A percentile compares a stretch with the other conserved stretches of the same genome.
Conservation (phyloP, 306 rosid genomes). For the Pachyrhizus erosus region DNA sequence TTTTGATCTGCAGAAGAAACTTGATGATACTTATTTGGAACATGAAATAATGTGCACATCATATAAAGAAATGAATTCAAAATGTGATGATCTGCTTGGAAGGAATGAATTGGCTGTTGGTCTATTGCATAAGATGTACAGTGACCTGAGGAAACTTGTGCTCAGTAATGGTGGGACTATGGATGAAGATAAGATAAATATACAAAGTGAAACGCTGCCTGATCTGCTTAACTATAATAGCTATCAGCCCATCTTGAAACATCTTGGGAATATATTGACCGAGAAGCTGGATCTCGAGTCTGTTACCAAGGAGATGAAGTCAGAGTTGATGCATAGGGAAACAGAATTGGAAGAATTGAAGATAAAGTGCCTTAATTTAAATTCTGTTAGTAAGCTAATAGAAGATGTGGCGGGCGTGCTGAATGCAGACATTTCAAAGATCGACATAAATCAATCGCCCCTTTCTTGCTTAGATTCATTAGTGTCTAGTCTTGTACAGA, state of each 20-base stretch:
- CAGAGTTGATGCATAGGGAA: slow-evolving; percentile 64
- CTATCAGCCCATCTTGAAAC: slow-evolving; percentile 61
- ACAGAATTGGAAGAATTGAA: slow-evolving; percentile 68
- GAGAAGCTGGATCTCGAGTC: slow-evolving; percentile 70
- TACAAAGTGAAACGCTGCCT: slow-evolving; percentile 52
- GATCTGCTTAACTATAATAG: slow-evolving; percentile 68
- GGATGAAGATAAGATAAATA: slow-evolving; percentile 55
- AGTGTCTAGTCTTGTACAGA: slow-evolving; percentile 74
- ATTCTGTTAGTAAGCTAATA: slow-evolving; percentile 64
- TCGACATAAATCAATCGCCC: slow-evolving; percentile 50
- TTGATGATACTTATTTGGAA: slow-evolving; percentile 62
- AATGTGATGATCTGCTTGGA: slow-evolving; percentile 65
- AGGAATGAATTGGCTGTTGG: slow-evolving; percentile 66
- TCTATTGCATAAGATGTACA: slow-evolving; percentile 58
- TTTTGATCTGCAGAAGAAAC: slow-evolving; percentile 67
- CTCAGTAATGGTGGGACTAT: slow-evolving; percentile 51
- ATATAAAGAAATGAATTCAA: slow-evolving; percentile 62
- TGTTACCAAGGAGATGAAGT: slow-evolving; percentile 58
- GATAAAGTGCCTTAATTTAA: slow-evolving; percentile 62
- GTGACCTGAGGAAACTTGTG: slow-evolving; percentile 62
- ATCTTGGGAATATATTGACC: slow-evolving; percentile 55
- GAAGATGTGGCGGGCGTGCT: slow-evolving; percentile 66
- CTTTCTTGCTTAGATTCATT: slow-evolving; percentile 63
- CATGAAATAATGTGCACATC: slow-evolving; percentile 54
- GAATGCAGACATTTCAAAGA: slow-evolving; percentile 52